Base-by-base conservation (phyloP, 2,329 filamentous ascomycete species). In the Fonsecaea monophora region DNA sequence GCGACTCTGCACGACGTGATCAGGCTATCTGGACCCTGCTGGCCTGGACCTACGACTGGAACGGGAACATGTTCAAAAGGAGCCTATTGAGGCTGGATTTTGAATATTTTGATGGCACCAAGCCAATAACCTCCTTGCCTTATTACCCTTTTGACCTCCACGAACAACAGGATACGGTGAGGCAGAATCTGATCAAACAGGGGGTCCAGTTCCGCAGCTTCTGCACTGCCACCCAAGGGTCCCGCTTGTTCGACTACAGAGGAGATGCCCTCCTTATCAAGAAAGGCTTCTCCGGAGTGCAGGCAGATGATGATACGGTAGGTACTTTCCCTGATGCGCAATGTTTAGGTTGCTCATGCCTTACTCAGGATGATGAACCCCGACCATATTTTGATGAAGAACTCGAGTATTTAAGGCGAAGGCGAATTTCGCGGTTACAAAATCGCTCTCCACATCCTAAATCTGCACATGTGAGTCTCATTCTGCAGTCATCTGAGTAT, bases 61-160 rank as follows among this genome's bases (percentile, higher is more conserved):
- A 68, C 25, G 66, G 63, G 12, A 54, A 55, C 37, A 60, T 60
- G 10, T 68, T 68, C 48, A 60, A 60, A 12, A 60, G 59, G 32
- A 40, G 42, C 2, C 42, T 42, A 13, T 42, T 60, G 9, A 59
- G 53, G n/a, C 48, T 63, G n/a, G 45, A 32, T 4, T 63, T 68
- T 37, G 53, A 48, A 15, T 62, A 68, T 30, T 68, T 68, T 58
- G 56, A 60, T 18, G 63, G 63, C n/a, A 54, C 60, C 12, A 54
- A 54, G 38, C 66, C 61, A 15, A 68, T 68, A 12, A 56, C 63
- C n/a, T 55, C 63, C 21, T 50, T 68, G 21, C 53, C 55, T 1
- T 59, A 37, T 8, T 64, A 63, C 60, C 66, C 66, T 8, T 32
- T 66, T 10, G 32, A 53, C 13, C 53, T 63, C 48, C n/a, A 18